phyloP scores from a whole-genome alignment of 176 grass and related monocot species.

The Ampelocalamus luodianensis region DNA sequence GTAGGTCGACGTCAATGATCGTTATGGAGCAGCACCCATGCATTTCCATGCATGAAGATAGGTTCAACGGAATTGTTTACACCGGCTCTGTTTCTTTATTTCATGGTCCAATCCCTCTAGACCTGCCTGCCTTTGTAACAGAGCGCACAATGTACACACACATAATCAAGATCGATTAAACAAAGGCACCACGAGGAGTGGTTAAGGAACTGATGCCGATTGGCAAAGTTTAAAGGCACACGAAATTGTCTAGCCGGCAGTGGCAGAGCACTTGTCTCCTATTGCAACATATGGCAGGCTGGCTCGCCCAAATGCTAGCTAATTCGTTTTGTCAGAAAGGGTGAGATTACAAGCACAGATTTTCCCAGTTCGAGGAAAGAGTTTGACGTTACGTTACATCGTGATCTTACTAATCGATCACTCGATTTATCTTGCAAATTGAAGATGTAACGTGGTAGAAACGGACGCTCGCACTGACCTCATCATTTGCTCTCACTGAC shows the following conservation, averaged over 20 bases:
- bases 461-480: constrained; percentile 8
- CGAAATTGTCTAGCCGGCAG: constrained; percentile 21
- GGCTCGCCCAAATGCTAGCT: neutral
- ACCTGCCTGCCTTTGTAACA: neutral
- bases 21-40: constrained; percentile 11
- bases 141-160: neutral
- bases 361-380: neutral
- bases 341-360: neutral
- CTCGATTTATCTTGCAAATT: neutral
- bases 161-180: neutral
- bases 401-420: neutral
- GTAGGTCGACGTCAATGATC: constrained; percentile 35
- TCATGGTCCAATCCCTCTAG: neutral
- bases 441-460: neutral
- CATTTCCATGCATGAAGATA: constrained; percentile 8
- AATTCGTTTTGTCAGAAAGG: constrained; percentile 30
- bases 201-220: constrained; percentile 17
- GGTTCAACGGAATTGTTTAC: neutral
- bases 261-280: neutral
- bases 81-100: neutral
- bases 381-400: neutral
- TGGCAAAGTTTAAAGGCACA: constrained; percentile 16
- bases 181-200: constrained; percentile 5
- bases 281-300: neutral
- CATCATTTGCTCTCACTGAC: constrained; percentile 24